Percentiles rank a stretch among this genome's conserved stretches.
phyloP scores from a whole-genome alignment of 352 stramenopile genomes.

The Globisporangium solare region DNA sequence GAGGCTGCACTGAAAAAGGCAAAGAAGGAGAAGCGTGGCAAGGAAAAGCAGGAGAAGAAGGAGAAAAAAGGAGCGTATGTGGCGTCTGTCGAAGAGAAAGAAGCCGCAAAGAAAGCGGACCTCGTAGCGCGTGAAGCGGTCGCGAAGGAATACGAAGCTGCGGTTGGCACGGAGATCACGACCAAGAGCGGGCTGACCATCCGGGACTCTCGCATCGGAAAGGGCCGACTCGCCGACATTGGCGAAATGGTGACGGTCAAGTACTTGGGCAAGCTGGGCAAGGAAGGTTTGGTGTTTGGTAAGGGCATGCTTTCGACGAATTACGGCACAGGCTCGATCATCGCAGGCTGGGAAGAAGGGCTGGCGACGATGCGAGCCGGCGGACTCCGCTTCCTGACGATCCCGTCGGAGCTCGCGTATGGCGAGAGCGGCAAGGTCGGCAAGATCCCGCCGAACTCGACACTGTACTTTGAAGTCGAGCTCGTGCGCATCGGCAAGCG shows the following conservation, averaged over 20 bases:
- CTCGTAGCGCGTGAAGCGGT: slow-evolving; percentile 39
- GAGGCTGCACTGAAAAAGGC: slow-evolving; percentile 10
- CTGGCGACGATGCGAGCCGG: slow-evolving; percentile 68
- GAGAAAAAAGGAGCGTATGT: slow-evolving; percentile 20
- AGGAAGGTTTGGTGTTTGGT: slow-evolving; percentile 62
- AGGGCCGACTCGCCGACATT: slow-evolving; percentile 37
- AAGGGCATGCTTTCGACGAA: slow-evolving; percentile 71
- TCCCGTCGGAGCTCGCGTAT: slow-evolving; percentile 64
- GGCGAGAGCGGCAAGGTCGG: slow-evolving; percentile 55
- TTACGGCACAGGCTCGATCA: slow-evolving; percentile 65
- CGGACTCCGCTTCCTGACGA: slow-evolving; percentile 52
- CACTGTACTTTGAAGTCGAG: slow-evolving; percentile 77
- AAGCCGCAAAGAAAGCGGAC: slow-evolving; percentile 22
- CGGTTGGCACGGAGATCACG: slow-evolving; percentile 45
- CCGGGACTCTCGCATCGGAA: slow-evolving; percentile 47
- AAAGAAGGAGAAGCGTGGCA: slow-evolving; percentile 14
- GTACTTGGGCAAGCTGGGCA: slow-evolving; percentile 55
- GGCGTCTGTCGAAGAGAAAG: slow-evolving; percentile 19
- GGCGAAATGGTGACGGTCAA: slow-evolving; percentile 77
- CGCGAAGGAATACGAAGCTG: slow-evolving; percentile 46
- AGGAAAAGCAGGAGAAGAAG: slow-evolving; percentile 32
- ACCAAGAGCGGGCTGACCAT: slow-evolving; percentile 53
- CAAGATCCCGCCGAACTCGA: slow-evolving; percentile 76
- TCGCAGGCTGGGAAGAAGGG: slow-evolving; percentile 78
- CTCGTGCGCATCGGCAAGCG: slow-evolving; percentile 73